These are phyloP conservation scores for Microbotryum lychnidis-dioicae DNA, from an alignment of 1,284 basidiomycete genomes.

Conservation along the genomic window DNA sequence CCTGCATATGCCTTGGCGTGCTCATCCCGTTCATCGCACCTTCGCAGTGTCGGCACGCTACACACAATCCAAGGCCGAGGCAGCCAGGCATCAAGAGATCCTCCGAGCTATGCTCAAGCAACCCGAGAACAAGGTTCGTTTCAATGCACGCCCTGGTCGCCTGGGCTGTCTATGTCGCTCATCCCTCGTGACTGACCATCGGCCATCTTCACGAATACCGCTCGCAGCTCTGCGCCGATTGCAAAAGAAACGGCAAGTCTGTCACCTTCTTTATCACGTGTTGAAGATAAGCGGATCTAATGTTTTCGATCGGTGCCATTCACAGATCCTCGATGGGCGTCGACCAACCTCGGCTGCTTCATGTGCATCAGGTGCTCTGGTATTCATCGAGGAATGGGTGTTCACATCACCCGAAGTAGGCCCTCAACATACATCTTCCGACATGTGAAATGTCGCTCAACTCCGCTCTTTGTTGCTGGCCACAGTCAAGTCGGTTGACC, in stretches of 20 bases:
- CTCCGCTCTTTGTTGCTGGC: not conserved
- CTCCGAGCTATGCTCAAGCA: constrained; percentile 75
- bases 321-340: constrained; percentile 92
- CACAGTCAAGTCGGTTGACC: constrained; percentile 86
- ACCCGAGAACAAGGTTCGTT: constrained; percentile 85
- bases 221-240: constrained; percentile 54
- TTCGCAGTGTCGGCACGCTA: constrained; percentile 25
- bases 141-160: constrained; percentile 33
- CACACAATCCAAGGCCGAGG: constrained; percentile 28
- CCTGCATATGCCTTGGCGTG: no score
- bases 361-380: constrained; percentile 94
- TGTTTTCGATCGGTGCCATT: not conserved
- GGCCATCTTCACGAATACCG: not conserved
- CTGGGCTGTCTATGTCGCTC: not conserved
- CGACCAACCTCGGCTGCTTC: constrained; percentile 77
- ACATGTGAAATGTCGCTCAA: constrained; percentile 16
- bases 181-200: not conserved
- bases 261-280: constrained; percentile 1
- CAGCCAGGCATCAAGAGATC: constrained; percentile 48
- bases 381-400: constrained; percentile 95
- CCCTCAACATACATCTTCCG: constrained; percentile 8
- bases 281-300: constrained; percentile 9
- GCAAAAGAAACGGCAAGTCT: constrained; percentile 74
- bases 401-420: constrained; percentile 75
- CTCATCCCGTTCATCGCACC: no score